Conservation (phyloP, 345 rosid species). For the Hibiscus trionum region DNA sequence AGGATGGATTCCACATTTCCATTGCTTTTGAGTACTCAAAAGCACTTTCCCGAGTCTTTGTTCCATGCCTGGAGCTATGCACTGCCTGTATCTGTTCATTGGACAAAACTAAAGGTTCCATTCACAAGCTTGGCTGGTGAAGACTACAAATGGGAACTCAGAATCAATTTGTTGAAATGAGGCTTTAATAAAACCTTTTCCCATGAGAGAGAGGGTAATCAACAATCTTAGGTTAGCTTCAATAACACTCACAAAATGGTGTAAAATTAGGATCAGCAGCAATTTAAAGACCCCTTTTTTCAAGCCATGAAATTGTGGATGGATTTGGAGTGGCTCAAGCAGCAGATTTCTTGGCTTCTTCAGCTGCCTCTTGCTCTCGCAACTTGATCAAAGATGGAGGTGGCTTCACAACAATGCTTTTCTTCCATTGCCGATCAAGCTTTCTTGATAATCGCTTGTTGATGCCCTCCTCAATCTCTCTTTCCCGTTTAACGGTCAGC, state of each 20-base stretch:
- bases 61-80: too few relatives aligned
- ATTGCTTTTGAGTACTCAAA: too few relatives aligned
- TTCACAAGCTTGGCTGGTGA: background rate
- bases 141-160: background rate
- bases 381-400: slow-evolving; percentile 71
- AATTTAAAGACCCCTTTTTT: background rate
- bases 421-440: slow-evolving; percentile 84
- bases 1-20: too few relatives aligned
- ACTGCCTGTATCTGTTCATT: too few relatives aligned
- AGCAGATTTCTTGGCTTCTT: slow-evolving; percentile 58
- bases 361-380: slow-evolving; percentile 80
- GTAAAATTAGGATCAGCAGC: background rate
- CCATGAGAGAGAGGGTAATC: background rate
- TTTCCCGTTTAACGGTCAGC: slow-evolving; percentile 79
- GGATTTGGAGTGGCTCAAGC: slow-evolving; percentile 23
- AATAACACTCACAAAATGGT: background rate
- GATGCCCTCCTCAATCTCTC: slow-evolving; percentile 86
- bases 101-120: too few relatives aligned
- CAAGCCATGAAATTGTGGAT: background rate
- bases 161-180: background rate
- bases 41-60: too few relatives aligned
- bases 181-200: background rate
- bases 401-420: slow-evolving; percentile 73
- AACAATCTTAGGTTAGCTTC: background rate
- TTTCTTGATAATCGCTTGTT: slow-evolving; percentile 86